These are phyloP conservation scores for Eucalyptus decipiens DNA, from an alignment of 345 rosid genomes.

Conservation along the genomic window DNA sequence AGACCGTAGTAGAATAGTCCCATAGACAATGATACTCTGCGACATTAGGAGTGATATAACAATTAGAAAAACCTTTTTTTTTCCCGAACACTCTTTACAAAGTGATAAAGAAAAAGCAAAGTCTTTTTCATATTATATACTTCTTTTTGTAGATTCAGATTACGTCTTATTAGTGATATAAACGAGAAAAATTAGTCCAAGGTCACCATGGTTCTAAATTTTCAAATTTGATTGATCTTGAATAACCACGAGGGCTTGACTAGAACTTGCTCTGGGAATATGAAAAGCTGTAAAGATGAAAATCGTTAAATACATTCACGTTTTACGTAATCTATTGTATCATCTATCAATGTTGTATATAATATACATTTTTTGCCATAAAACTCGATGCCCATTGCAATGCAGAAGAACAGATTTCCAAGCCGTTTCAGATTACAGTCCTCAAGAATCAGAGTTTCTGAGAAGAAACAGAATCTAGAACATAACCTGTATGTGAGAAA, in stretches of 20 bases:
- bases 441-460: not conserved
- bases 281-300: not conserved
- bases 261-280: not conserved
- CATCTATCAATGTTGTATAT: not conserved
- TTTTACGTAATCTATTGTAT: not conserved
- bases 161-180: accelerated
- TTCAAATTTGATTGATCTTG: not conserved
- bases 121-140: not conserved
- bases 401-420: not conserved
- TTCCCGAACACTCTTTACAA: not conserved
- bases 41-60: not conserved
- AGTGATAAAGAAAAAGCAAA: not conserved
- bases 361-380: not conserved
- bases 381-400: not conserved
- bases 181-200: not conserved
- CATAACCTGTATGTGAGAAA: too few relatives aligned
- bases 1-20: slow-evolving; percentile 35
- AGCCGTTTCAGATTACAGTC: not conserved
- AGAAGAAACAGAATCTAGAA: too few relatives aligned
- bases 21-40: slow-evolving; percentile 30
- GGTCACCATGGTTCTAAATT: not conserved
- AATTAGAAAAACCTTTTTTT: not conserved
- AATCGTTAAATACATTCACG: not conserved
- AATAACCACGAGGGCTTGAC: not conserved
- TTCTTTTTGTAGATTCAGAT: not conserved